Evolutionary conservation across 1,284 basidiomycete genomes (phyloP).

Genomic region (Marasmius tenuissimus): DNA sequence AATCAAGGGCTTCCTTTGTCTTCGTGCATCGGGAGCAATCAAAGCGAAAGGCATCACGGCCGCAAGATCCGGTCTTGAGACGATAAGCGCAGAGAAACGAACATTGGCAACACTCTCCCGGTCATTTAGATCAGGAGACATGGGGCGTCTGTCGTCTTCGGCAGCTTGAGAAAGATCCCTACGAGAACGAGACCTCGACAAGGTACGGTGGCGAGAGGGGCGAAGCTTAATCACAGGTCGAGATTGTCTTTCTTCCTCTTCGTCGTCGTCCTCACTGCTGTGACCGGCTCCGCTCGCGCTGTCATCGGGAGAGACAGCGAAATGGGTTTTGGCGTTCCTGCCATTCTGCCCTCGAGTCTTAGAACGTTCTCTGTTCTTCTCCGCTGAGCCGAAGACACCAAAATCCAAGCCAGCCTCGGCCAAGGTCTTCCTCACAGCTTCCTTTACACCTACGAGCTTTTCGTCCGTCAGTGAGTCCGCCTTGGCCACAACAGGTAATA

Average conservation of each 20-base stretch:
- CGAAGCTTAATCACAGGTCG: conserved; percentile 76
- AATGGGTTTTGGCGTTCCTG: conserved; percentile 32
- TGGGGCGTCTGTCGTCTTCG: conserved; percentile 50
- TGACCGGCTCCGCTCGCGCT: conserved; percentile 23
- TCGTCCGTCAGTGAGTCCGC: conserved; percentile 79
- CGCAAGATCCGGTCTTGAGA: conserved; percentile 56
- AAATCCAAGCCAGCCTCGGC: conserved; percentile 65
- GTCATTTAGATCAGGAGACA: conserved; percentile 55
- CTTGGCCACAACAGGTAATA: conserved; percentile 75
- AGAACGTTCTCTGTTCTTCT: conserved; percentile 16
- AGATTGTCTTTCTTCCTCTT: conserved; percentile 51
- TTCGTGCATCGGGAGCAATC: conserved; percentile 64
- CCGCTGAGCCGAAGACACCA: conserved; percentile 63
- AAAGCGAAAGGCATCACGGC: conserved; percentile 72
- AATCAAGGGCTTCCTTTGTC: conserved; percentile 33
- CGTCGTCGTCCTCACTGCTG: conserved; percentile 40
- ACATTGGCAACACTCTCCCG: conserved; percentile 68
- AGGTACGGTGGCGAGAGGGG: conserved; percentile 41
- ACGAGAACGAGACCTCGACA: conserved; percentile 71
- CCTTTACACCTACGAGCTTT: conserved; percentile 63
- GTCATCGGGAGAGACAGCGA: conserved; percentile 23
- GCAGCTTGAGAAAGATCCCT: conserved; percentile 60
- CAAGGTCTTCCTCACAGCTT: conserved; percentile 64
- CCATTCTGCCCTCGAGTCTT: conserved; percentile 16
- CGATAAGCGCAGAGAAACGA: conserved; percentile 69